These are phyloP conservation scores for Fusarium heterosporum DNA, from an alignment of 2,329 filamentous ascomycete species.

Conservation along the genomic window DNA sequence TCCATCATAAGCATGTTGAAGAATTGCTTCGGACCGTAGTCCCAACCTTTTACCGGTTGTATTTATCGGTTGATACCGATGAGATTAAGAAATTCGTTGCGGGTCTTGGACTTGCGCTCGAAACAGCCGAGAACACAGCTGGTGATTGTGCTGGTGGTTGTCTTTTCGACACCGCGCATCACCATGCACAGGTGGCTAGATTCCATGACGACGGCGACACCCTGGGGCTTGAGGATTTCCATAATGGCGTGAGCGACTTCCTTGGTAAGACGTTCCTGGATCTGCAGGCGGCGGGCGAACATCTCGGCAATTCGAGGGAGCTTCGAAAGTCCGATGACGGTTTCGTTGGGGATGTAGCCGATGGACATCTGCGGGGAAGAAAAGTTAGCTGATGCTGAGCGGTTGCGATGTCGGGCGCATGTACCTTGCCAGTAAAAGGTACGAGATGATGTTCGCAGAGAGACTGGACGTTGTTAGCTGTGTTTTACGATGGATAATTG, in stretches of 20 bases:
- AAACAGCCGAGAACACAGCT: constrained; percentile 98
- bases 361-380: constrained; percentile 84
- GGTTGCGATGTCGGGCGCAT: constrained; percentile 1
- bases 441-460: constrained; percentile 98
- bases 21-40: constrained; percentile 13
- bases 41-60: not conserved
- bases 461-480: constrained; percentile 60
- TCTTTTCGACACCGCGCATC: constrained; percentile 98
- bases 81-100: constrained; percentile 94
- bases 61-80: constrained; percentile 67
- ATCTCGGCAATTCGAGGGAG: constrained; percentile 96
- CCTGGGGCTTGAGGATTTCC: constrained; percentile 91
- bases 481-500: not conserved
- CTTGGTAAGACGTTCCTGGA: constrained; percentile 95
- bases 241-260: constrained; percentile 95
- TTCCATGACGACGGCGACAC: constrained; percentile 97
- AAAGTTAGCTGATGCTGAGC: constrained; percentile 13
- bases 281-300: constrained; percentile 92
- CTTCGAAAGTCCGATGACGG: constrained; percentile 95
- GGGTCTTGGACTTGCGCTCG: constrained; percentile 89
- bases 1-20: constrained; percentile 36
- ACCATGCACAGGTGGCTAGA: constrained; percentile 98
- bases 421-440: constrained; percentile 92
- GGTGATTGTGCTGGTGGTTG: constrained; percentile 86
- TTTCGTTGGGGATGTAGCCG: constrained; percentile 91